These are phyloP conservation scores for Lactifluus echinatus DNA, from an alignment of 768 basidiomycete genomes.

Conservation along the genomic window DNA sequence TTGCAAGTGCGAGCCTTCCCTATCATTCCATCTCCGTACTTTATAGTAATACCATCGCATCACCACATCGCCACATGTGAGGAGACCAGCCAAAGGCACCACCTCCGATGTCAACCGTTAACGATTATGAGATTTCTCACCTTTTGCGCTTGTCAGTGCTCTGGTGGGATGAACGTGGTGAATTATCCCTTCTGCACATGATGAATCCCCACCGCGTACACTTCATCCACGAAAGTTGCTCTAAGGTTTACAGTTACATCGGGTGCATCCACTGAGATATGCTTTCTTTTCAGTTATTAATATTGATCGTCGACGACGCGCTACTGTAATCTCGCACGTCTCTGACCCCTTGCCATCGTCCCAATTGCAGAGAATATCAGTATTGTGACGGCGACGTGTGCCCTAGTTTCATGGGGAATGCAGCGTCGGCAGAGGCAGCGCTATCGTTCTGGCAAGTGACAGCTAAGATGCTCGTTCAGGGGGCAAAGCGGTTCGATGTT, in stretches of 20 bases:
- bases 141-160: conserved; percentile 82
- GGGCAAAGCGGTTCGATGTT: no score
- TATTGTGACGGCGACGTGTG: conserved; percentile 81
- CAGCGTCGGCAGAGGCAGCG: no score
- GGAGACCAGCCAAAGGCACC: no score
- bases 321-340: no score
- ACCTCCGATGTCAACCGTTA: conserved; percentile 46
- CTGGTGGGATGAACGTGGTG: conserved; percentile 95
- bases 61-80: no score
- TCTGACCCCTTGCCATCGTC: no score
- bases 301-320: conserved; percentile 93
- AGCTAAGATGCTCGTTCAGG: conserved; percentile 64
- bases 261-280: conserved; percentile 19
- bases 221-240: conserved; percentile 68
- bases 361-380: conserved; percentile 72
- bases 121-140: conserved; percentile 74
- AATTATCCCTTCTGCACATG: conserved; percentile 70
- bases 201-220: no score
- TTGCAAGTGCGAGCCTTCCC: no score
- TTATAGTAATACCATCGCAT: no score
- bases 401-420: conserved; percentile 64
- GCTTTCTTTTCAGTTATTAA: conserved; percentile 61
- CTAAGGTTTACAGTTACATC: conserved; percentile 50
- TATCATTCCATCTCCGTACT: no score
- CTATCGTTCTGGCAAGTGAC: conserved; percentile 65